These are phyloP conservation scores for Malus hybrid DNA, from an alignment of 331 rosid genomes.

Conservation along the genomic window DNA sequence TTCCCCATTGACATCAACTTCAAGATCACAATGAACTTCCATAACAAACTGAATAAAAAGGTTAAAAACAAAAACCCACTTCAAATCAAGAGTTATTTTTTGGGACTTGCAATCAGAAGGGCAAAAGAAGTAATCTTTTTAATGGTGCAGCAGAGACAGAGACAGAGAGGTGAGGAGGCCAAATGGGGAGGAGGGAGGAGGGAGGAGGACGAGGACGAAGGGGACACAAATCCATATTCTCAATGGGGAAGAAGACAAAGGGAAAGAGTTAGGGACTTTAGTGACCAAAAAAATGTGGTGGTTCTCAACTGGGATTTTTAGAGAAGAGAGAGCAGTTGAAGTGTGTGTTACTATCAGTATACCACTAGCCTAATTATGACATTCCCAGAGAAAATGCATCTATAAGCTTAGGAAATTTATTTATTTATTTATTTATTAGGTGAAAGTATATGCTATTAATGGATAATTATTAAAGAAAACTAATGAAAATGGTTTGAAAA, in stretches of 20 bases:
- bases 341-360: conserved; percentile 1
- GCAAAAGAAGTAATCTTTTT: background rate
- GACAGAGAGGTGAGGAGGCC: conserved; percentile 7
- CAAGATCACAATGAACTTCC: conserved; percentile 72
- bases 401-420: background rate
- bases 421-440: too few species aligned
- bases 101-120: conserved; percentile 13
- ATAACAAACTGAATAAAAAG: conserved; percentile 17
- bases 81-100: conserved; percentile 1
- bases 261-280: conserved; percentile 8
- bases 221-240: conserved; percentile 24
- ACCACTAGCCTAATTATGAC: conserved; percentile 32
- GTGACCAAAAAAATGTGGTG: conserved; percentile 2
- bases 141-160: conserved; percentile 10
- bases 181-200: conserved; percentile 1
- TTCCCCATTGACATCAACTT: conserved; percentile 91
- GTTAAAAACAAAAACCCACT: conserved; percentile 1
- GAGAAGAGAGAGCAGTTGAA: conserved; percentile 21
- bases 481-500: too few species aligned
- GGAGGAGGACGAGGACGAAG: background rate
- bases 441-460: too few species aligned
- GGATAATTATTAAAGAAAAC: too few species aligned
- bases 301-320: conserved; percentile 19
- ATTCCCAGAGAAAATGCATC: conserved; percentile 31
- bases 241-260: conserved; percentile 32